Percentiles rank a stretch among this genome's conserved stretches.
These are phyloP conservation scores for Acanthamoeba lenticulata DNA, from an alignment of 208 protist genomes.

Conservation along the genomic window DNA sequence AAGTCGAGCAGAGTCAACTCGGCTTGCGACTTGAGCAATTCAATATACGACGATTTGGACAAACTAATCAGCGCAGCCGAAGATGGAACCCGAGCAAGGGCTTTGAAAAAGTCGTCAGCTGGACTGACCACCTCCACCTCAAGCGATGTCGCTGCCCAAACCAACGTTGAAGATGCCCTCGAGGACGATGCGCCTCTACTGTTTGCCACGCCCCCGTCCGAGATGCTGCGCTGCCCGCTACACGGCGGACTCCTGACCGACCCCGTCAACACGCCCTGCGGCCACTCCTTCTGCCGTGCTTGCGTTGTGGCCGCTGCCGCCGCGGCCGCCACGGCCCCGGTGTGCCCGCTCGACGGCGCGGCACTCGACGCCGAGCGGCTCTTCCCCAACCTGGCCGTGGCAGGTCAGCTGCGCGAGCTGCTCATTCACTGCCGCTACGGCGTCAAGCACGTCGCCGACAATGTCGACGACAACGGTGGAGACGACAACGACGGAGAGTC, in stretches of 20 bases:
- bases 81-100: background rate
- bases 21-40: no score
- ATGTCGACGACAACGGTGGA: background rate
- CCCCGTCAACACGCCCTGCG: constrained; percentile 55
- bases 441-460: background rate
- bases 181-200: background rate
- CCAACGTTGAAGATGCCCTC: background rate
- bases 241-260: constrained; percentile 18
- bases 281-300: constrained; percentile 35
- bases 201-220: constrained; percentile 21
- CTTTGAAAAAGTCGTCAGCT: background rate
- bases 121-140: background rate
- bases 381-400: constrained; percentile 54
- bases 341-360: background rate
- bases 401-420: constrained; percentile 53
- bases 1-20: no score
- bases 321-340: background rate
- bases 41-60: no score
- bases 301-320: background rate
- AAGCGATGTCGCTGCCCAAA: background rate
- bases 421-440: constrained; percentile 40
- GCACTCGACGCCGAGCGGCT: background rate
- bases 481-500: background rate
- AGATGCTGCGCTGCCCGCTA: background rate
- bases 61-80: no score